A percentile compares a stretch with the other conserved stretches of the same genome.
Evolutionary conservation across 169 alveolate genomes (phyloP).

Genomic region (Cytauxzoon felis): DNA sequence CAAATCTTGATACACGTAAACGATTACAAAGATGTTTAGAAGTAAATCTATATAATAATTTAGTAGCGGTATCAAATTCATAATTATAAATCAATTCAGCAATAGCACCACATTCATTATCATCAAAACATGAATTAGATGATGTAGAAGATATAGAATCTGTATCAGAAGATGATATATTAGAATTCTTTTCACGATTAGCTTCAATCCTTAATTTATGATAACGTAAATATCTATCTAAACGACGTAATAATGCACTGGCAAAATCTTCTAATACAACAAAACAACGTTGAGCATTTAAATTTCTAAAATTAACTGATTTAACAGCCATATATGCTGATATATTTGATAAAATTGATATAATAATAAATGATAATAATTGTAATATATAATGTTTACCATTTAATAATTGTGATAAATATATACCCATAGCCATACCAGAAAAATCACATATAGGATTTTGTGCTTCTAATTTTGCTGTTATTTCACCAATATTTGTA

Average conservation of each 20-base stretch:
- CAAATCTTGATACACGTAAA: conserved; percentile 20
- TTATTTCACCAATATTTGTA: conserved; percentile 46
- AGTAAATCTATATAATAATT: conserved; percentile 26
- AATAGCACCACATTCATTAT: conserved; percentile 52
- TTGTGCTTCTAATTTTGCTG: conserved; percentile 54
- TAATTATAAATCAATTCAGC: conserved; percentile 39
- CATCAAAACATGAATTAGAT: conserved; percentile 35
- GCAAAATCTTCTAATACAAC: conserved; percentile 52
- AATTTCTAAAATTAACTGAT: conserved; percentile 26
- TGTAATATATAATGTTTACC: background rate
- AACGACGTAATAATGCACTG: conserved; percentile 28
- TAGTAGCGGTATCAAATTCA: conserved; percentile 39
- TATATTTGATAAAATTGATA: conserved; percentile 9
- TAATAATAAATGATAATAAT: background rate
- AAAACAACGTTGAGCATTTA: conserved; percentile 45
- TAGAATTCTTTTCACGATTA: conserved; percentile 1
- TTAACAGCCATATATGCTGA: conserved; percentile 38
- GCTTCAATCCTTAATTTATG: conserved; percentile 42
- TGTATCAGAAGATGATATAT: background rate
- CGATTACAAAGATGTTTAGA: conserved; percentile 33
- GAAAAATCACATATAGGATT: conserved; percentile 46
- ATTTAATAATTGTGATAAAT: conserved; percentile 6
- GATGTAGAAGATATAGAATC: conserved; percentile 2
- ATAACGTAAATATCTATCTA: conserved; percentile 41
- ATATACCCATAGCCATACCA: conserved; percentile 52